phyloP scores from a whole-genome alignment of 306 rosid species.

The Albizia julibrissin region DNA sequence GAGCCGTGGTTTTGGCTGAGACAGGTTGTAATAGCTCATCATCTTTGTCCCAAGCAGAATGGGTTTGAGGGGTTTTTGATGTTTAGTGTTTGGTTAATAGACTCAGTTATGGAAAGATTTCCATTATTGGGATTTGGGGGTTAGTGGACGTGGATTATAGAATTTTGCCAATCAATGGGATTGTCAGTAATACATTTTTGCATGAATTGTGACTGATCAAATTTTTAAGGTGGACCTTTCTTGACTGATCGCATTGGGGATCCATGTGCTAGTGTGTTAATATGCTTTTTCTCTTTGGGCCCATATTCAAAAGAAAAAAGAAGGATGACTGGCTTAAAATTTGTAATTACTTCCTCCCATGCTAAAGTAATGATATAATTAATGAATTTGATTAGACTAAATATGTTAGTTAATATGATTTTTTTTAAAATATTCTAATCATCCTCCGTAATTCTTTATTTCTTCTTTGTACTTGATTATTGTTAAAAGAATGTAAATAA shows the following conservation, averaged over 20 bases:
- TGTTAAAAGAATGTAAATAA: no score
- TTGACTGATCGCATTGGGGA: neutral
- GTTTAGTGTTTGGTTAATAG: conserved; percentile 7
- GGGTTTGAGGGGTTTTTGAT: conserved; percentile 3
- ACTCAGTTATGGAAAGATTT: neutral
- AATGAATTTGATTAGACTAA: no score
- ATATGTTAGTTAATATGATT: no score
- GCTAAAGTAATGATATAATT: no score
- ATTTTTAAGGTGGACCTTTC: neutral
- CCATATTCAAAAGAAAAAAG: no score
- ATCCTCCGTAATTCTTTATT: no score
- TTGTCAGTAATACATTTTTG: neutral
- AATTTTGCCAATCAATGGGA: neutral
- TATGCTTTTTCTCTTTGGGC: no score
- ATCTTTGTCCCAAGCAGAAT: neutral
- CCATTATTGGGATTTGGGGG: neutral
- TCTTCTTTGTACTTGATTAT: no score
- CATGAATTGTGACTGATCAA: neutral
- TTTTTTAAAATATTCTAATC: no score
- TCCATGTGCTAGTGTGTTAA: neutral
- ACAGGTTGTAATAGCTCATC: neutral
- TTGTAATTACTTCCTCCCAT: no score
- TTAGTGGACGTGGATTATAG: conserved; percentile 9
- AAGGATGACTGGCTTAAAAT: no score
- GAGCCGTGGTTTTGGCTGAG: neutral